phyloP scores from a whole-genome alignment of 2,329 filamentous ascomycete genomes.

The Dissoconium aciculare region DNA sequence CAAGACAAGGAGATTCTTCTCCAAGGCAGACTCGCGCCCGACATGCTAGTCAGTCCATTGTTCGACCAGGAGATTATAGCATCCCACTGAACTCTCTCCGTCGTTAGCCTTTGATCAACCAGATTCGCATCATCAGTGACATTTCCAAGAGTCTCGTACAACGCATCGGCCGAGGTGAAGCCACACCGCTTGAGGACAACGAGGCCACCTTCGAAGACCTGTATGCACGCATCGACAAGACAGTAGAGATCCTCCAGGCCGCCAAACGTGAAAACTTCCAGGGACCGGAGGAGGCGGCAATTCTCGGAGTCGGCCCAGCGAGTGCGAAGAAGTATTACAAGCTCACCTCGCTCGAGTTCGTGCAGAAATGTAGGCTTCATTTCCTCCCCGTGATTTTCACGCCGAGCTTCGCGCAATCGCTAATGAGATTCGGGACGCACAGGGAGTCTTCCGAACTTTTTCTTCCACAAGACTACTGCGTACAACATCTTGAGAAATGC shows the following conservation, averaged over 20 bases:
- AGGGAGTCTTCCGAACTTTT: conserved; percentile 50
- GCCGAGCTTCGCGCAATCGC: conserved; percentile 31
- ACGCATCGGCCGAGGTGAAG: conserved; percentile 26
- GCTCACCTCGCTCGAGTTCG: no score
- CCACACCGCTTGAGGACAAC: conserved; percentile 26
- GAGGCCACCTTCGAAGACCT: conserved; percentile 38
- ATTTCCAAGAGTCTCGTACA: conserved; percentile 27
- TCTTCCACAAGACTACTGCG: conserved; percentile 46
- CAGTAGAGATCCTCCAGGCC: conserved; percentile 32
- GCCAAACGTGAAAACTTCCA: conserved; percentile 31
- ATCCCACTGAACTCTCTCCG: conserved; percentile 1
- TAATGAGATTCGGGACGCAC: no score
- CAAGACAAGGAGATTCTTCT: conserved; percentile 26
- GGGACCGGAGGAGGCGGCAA: conserved; percentile 13
- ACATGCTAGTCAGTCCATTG: conserved; percentile 34
- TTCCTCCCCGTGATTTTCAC: no score
- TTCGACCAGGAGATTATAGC: not conserved
- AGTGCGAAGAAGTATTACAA: no score
- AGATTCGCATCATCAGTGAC: conserved; percentile 33
- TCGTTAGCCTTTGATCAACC: conserved; percentile 29
- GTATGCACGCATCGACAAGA: conserved; percentile 33
- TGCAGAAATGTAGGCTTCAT: no score
- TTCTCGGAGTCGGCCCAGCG: no score
- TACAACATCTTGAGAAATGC: conserved; percentile 48
- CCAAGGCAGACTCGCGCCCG: conserved; percentile 30